These are phyloP conservation scores for Cynanchum wilfordii DNA, from an alignment of 257 asterid species.

Conservation along the genomic window DNA sequence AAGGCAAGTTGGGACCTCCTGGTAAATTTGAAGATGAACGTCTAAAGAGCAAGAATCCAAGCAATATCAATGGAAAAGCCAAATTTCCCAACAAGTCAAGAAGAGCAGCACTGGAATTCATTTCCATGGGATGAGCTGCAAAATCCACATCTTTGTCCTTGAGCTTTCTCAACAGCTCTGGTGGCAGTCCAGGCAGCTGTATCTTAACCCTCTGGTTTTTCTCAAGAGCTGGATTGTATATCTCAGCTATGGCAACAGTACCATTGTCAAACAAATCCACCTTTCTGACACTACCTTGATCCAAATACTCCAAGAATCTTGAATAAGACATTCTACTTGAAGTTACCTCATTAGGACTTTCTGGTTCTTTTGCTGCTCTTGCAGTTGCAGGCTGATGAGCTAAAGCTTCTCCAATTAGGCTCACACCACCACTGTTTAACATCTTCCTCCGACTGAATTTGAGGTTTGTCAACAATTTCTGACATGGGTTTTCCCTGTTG, in stretches of 20 bases:
- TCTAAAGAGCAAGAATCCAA: slow-evolving; percentile 40
- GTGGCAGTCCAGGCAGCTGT: slow-evolving; percentile 59
- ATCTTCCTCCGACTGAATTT: slow-evolving; percentile 39
- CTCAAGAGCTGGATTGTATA: slow-evolving; percentile 38
- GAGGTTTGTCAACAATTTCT: slow-evolving; percentile 15
- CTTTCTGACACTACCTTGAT: slow-evolving; percentile 45
- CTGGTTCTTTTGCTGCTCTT: slow-evolving; percentile 29
- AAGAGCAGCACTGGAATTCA: slow-evolving; percentile 23
- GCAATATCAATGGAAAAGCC: slow-evolving; percentile 51
- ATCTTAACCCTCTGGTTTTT: slow-evolving; percentile 54
- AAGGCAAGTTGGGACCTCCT: slow-evolving; percentile 62
- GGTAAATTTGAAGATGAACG: slow-evolving; percentile 34
- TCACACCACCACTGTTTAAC: slow-evolving; percentile 28
- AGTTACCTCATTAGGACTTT: slow-evolving; percentile 38
- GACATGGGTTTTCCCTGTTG: slow-evolving; percentile 18
- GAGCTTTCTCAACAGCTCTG: slow-evolving; percentile 44
- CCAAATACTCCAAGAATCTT: slow-evolving; percentile 55
- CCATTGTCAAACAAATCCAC: slow-evolving; percentile 61
- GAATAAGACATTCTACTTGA: slow-evolving; percentile 64
- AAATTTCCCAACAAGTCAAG: slow-evolving; percentile 51
- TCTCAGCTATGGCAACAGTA: slow-evolving; percentile 55
- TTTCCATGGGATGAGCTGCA: slow-evolving; percentile 45
- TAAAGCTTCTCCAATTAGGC: slow-evolving; percentile 35
- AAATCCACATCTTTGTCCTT: slow-evolving; percentile 50
- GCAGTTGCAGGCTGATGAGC: slow-evolving; percentile 33